Evolutionary conservation across 2,329 filamentous ascomycete species (phyloP), one percentile per base, ranked within the genome.

Genomic region (Fusarium praegraminearum): DNA sequence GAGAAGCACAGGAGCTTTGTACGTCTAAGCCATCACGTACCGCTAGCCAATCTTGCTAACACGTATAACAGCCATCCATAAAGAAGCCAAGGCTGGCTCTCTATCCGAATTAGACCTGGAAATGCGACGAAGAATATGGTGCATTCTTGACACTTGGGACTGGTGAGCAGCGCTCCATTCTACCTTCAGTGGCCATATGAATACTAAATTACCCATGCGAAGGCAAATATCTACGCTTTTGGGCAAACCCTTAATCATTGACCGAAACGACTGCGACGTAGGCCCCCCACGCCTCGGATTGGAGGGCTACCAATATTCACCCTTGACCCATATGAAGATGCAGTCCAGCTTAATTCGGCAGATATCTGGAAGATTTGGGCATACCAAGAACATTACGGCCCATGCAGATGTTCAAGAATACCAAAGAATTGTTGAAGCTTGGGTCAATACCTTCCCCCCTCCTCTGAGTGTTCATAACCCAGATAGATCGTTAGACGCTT

Each of bases 391-490:
- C 43, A 65, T 80, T 12, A 65, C 66, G 13, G 55, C 60, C 3
- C 65, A 76, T 1, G 63, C 75, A 15, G 75, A 83, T 24, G 71
- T 80, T 13, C 65, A 73, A 44, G 74, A 76, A 52, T 79, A 81
- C 46, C 78, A 64, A 24, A 33, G 33, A 2, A 78, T 78, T 4
- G 76, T 84, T 16, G 78, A 84, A 30, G 73, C 73, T 4, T 86
- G 84, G 80, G 79, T 84, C 32, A 64, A 75, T 3, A 77, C 76
- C 6, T 79, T 87, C 26, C 84, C 83, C 4, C 70, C 78, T 0
- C 75, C 81, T 0, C 84, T 83, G 56, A 72, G 76, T 15, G 60
- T 83, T 7, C 67, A 76, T 3, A 67, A 80, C 24, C 78, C 83
- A 0, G 83, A 86, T 62, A 80, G 72, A 1, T 77, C 77, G 2